Conservation (phyloP, 306 rosid species). For the Mimosa bimucronata region DNA sequence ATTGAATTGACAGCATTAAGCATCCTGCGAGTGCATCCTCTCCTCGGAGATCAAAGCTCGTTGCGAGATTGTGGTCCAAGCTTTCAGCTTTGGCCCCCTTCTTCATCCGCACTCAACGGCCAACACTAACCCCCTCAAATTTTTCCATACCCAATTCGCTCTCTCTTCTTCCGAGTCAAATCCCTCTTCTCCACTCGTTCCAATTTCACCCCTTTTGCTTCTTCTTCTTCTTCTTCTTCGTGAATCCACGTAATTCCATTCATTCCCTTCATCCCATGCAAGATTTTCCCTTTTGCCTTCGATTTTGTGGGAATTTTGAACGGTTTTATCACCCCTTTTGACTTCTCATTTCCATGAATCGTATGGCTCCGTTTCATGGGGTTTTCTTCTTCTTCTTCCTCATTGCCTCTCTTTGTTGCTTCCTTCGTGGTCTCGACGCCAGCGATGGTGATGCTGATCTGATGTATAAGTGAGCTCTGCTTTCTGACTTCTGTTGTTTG, state of each 20-base stretch:
- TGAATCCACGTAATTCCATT: constrained; percentile 35
- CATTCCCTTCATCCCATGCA: constrained; percentile 39
- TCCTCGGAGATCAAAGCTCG: constrained; percentile 35
- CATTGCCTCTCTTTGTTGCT: constrained; percentile 38
- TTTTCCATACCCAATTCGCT: constrained; percentile 32
- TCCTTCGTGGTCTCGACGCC: constrained; percentile 52
- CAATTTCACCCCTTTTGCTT: background rate
- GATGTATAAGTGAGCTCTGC: constrained; percentile 58
- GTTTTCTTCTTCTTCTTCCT: constrained; percentile 31
- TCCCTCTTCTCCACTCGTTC: constrained; percentile 14
- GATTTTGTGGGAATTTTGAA: constrained; percentile 43
- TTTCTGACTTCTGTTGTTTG: background rate
- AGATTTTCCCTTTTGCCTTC: constrained; percentile 39
- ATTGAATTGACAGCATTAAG: constrained; percentile 13
- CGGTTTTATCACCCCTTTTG: constrained; percentile 36
- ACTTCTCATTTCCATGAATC: constrained; percentile 48
- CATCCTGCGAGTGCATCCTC: constrained; percentile 45
- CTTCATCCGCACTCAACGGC: background rate
- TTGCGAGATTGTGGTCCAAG: constrained; percentile 55
- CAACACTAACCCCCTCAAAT: background rate
- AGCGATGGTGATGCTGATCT: constrained; percentile 84
- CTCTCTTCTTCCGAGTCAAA: background rate
- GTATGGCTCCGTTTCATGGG: constrained; percentile 60
- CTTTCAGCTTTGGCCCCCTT: background rate
- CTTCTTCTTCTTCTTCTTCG: background rate